Conservation (phyloP, 1,139 yeast genomes). For the Hansenula sp. region DNA sequence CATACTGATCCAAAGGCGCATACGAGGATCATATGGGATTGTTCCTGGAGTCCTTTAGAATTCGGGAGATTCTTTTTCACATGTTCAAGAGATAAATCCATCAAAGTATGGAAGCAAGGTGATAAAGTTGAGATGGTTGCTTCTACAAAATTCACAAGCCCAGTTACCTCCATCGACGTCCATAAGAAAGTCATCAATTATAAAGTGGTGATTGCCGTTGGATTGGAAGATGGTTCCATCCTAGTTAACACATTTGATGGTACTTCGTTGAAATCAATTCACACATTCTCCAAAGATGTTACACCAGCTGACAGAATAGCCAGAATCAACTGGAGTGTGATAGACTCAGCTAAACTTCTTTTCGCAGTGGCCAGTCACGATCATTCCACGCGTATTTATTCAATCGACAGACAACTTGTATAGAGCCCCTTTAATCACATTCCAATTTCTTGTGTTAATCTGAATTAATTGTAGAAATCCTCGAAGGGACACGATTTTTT, state of each 20-base stretch:
- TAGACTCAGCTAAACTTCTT: slow-evolving; percentile 22
- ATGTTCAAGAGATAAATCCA: slow-evolving; percentile 79
- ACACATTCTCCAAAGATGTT: slow-evolving; percentile 31
- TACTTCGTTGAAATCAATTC: slow-evolving; percentile 25
- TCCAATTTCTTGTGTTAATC: too few relatives aligned
- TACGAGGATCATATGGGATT: slow-evolving; percentile 91
- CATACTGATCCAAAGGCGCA: slow-evolving; percentile 71
- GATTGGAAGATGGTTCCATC: slow-evolving; percentile 66
- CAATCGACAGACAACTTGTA: slow-evolving; percentile 13
- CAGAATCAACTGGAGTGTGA: slow-evolving; percentile 53
- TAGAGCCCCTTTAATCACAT: too few relatives aligned
- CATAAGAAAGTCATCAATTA: slow-evolving; percentile 28
- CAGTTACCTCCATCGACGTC: slow-evolving; percentile 75
- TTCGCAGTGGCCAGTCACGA: slow-evolving; percentile 74
- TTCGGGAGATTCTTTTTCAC: slow-evolving; percentile 57
- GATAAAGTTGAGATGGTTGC: slow-evolving; percentile 24
- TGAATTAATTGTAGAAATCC: too few relatives aligned
- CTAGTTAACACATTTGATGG: slow-evolving; percentile 28
- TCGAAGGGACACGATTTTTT: background rate
- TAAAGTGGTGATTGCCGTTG: slow-evolving; percentile 51
- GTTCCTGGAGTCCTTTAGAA: slow-evolving; percentile 67
- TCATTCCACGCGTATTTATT: slow-evolving; percentile 58
- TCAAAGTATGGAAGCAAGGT: slow-evolving; percentile 61
- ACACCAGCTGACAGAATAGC: slow-evolving; percentile 62
- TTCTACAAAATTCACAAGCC: slow-evolving; percentile 40